Evolutionary conservation across 495 filamentous ascomycete species (phyloP), one percentile per base, ranked within the genome.

Genomic region (Penicillium lividum): DNA sequence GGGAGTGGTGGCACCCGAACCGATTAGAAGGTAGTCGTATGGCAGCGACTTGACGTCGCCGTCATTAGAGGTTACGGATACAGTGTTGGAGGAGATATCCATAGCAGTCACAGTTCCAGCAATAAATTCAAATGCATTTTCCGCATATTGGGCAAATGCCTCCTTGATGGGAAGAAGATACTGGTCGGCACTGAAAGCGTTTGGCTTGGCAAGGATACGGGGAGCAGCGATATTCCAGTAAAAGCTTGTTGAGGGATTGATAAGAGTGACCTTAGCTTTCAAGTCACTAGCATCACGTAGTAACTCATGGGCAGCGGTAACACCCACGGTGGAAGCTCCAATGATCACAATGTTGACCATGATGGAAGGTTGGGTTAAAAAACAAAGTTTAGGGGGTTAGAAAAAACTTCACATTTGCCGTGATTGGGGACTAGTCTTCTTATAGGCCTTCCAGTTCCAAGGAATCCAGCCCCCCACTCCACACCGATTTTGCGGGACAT

Each of bases 271-370:
- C 50, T 79, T 82, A 46, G 75, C 63, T n/a, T 71, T 66, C 28
- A 49, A 9, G 15, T 6, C n/a, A 27, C 72, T 59, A 18, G 77
- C 77, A 61, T 82, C 73, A 48, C 78, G 75, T 15, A 88, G 74
- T 38, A 87, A 69, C 54, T 83, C 78, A 68, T 90, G 85, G 4
- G 86, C 82, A 42, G 84, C 68, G 16, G 71, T 66, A 1, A 89
- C 57, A 50, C 87, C 87, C n/a, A 80, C 79, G 64, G 69, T 77
- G 53, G 80, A 83, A 55, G 78, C 88, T 38, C 89, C 89, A 10
- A 90, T 77, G 43, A 92, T 75, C n/a, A 89, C 73, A 51, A 91
- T 49, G 25, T 62, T 68, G 51, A 62, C 62, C 67, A 70, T 69
- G 51, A 22, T 59, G 40, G 31, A 6, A 49, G 29, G 44, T 34